Base-by-base conservation (phyloP, 805 yeast genomes). In the Saccharomycopsis capsularis region DNA sequence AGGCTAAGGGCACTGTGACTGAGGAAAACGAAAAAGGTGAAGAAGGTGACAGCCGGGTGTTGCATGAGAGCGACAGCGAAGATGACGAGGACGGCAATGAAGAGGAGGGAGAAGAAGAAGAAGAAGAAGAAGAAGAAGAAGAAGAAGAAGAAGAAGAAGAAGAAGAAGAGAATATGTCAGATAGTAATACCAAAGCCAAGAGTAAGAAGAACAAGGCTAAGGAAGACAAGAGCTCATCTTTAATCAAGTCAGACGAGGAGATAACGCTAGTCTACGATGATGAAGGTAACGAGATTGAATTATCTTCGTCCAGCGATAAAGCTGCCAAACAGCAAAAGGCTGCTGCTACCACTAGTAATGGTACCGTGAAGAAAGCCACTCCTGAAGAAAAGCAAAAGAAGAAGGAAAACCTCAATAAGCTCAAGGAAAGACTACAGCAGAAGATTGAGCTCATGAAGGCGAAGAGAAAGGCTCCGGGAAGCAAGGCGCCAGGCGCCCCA, bases 401-500 rank as follows among this genome's bases (percentile, higher is more conserved):
- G 47, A 71, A 74, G 42, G 77, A 74, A 51, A 78, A 81, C 35
- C 67, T 88, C 43, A 76, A 76, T 3, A 83, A 78, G 56, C 73
- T 93, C 52, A 79, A 90, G 60, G 83, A 81, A n/a, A 84, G 84
- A 63, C 74, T 93, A 40, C 82, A 91, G 25, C 76, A 75, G 16
- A 86, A 81, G 63, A 90, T 93, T 55, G 75, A 70, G 49, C 68
- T 67, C 6, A 60, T 93, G 68, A 79, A 81, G 56, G 89, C 82
- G 48, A 84, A 78, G 65, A 80, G 99, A 63, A 90, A 84, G 59
- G 99, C 98, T 1, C 93, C 95, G 1, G 98, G 98, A 1, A 69
- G 90, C 1, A 82, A 79, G 41, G 79, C 73, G 3, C 70, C 74
- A 3, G 96, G 96, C 22, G 93, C 96, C 0, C 89, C 90, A 15